phyloP scores from a whole-genome alignment of 805 yeast species.

The Priceomyces castillae region DNA sequence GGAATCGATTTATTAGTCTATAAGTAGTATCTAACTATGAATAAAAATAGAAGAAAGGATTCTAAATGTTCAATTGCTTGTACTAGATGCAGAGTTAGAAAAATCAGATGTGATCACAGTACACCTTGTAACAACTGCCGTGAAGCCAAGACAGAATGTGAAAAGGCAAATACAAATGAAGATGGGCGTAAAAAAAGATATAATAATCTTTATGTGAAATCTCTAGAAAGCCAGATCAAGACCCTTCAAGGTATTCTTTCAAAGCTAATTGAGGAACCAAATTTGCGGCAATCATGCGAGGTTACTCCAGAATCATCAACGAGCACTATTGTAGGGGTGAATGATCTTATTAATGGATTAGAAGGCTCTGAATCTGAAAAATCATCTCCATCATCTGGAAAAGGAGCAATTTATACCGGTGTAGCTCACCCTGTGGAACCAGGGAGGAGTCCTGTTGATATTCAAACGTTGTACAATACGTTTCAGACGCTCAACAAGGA shows the following conservation, averaged over 20 bases:
- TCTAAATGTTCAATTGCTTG: constrained; percentile 6
- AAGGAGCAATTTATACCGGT: neutral
- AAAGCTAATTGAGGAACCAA: neutral
- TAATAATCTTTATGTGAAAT: constrained; percentile 3
- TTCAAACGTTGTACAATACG: neutral
- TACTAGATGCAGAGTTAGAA: constrained; percentile 3
- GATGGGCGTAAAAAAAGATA: constrained; percentile 7
- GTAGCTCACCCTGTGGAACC: neutral
- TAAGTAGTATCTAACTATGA: neutral
- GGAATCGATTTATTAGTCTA: neutral
- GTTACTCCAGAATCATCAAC: neutral
- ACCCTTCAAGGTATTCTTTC: constrained; percentile 6
- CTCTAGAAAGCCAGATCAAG: constrained; percentile 5
- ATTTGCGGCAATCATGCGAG: neutral
- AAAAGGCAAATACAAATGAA: constrained; percentile 1
- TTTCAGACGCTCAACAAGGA: constrained; percentile 1
- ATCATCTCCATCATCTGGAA: neutral
- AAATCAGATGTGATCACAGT: constrained; percentile 4
- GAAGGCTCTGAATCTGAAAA: neutral
- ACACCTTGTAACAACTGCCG: constrained; percentile 5
- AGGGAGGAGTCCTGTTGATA: neutral
- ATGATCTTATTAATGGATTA: neutral
- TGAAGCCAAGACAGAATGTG: constrained; percentile 3
- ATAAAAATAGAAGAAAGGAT: neutral
- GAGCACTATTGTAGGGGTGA: no score